Percentiles rank a stretch among this genome's conserved stretches.
These are phyloP conservation scores for Acanthamoeba lenticulata DNA, from an alignment of 208 protist species.

Conservation along the genomic window DNA sequence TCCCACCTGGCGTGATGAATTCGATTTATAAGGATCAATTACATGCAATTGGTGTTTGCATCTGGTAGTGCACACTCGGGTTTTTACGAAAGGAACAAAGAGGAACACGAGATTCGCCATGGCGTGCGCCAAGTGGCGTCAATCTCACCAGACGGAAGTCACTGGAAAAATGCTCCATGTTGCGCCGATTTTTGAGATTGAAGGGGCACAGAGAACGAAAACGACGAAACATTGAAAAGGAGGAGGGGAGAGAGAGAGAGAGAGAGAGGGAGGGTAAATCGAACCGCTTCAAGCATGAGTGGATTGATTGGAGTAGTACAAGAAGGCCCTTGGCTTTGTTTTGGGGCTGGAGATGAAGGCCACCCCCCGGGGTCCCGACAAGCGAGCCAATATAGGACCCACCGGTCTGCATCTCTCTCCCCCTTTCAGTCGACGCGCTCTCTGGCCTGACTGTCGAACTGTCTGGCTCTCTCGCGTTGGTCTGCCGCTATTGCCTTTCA, in stretches of 20 bases:
- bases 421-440: too few species aligned
- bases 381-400: background rate
- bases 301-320: background rate
- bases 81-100: background rate
- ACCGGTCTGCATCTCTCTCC: background rate
- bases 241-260: background rate
- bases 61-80: background rate
- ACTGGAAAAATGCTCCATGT: too few species aligned
- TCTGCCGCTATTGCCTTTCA: too few species aligned
- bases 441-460: too few species aligned
- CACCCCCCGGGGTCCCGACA: background rate
- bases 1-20: too few species aligned
- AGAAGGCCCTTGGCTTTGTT: background rate
- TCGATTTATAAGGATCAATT: too few species aligned
- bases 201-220: too few species aligned
- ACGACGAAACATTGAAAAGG: background rate
- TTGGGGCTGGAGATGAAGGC: background rate
- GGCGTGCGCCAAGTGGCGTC: background rate
- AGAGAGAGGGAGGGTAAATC: background rate
- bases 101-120: background rate
- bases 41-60: too few species aligned
- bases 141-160: too few species aligned
- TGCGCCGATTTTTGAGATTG: too few species aligned
- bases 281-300: background rate
- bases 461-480: too few species aligned